Evolutionary conservation across 1,284 basidiomycete genomes (phyloP).

Genomic region (Cutaneotrichosporon mucoides): DNA sequence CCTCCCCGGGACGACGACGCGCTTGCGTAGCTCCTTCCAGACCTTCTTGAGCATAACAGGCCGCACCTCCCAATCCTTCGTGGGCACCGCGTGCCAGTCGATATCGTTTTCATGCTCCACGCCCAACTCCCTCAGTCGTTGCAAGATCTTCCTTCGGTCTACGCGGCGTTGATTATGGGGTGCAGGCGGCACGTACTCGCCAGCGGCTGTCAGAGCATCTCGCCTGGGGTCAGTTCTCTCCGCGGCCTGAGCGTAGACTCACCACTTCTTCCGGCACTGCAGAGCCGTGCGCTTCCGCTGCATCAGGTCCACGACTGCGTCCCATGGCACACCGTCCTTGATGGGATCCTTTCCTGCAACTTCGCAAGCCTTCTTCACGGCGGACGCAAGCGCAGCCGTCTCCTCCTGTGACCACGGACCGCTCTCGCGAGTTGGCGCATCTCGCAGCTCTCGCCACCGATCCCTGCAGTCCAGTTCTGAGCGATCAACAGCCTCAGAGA

Average conservation of each 20-base stretch:
- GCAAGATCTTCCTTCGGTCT: constrained; percentile 8
- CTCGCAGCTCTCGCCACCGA: constrained; percentile 30
- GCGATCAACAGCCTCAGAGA: constrained; percentile 33
- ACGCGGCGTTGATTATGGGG: constrained; percentile 2
- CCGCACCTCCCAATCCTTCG: constrained; percentile 11
- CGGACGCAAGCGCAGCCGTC: constrained; percentile 13
- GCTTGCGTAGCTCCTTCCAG: constrained; percentile 10
- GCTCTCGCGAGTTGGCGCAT: constrained; percentile 13
- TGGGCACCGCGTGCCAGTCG: constrained; percentile 7
- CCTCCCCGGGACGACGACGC: neutral
- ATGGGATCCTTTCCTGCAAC: constrained; percentile 16
- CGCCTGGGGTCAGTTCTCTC: neutral
- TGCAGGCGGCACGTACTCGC: neutral
- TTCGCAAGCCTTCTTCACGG: constrained; percentile 22
- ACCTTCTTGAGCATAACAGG: constrained; percentile 9
- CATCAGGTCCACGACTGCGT: constrained; percentile 26
- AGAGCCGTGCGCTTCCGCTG: constrained; percentile 21
- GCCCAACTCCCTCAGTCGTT: constrained; percentile 12
- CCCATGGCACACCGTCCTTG: constrained; percentile 32
- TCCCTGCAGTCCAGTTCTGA: constrained; percentile 40
- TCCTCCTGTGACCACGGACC: constrained; percentile 29
- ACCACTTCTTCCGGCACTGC: constrained; percentile 37
- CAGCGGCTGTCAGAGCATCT: constrained; percentile 6
- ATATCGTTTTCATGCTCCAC: constrained; percentile 17
- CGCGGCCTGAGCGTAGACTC: neutral